Percentiles rank a stretch among this genome's conserved stretches.
These are phyloP conservation scores for Torrubiellomyces zombiae DNA, from an alignment of 2,329 filamentous ascomycete genomes.

Conservation along the genomic window DNA sequence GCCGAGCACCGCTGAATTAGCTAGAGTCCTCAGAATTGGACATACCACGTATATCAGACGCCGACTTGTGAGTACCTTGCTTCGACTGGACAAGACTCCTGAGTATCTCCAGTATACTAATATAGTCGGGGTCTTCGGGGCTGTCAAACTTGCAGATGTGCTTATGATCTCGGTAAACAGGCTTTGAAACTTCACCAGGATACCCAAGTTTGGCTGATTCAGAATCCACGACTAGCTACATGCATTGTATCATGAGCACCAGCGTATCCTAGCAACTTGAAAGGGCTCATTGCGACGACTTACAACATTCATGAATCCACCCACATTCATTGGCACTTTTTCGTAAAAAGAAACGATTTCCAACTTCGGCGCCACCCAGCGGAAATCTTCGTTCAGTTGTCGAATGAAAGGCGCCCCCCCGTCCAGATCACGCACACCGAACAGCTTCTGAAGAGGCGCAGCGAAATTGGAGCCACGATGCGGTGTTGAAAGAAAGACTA, in stretches of 20 bases:
- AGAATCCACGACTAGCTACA: slow-evolving; percentile 18
- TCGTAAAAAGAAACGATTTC: slow-evolving; percentile 29
- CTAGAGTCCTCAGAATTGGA: slow-evolving; percentile 8
- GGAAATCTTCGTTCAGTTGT: slow-evolving; percentile 27
- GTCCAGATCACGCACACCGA: slow-evolving; percentile 20
- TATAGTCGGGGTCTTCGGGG: slow-evolving; percentile 20
- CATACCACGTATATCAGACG: too few species aligned
- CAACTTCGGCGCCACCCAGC: slow-evolving; percentile 17
- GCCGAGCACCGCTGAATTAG: not conserved
- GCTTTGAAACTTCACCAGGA: slow-evolving; percentile 18
- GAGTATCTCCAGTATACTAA: too few species aligned
- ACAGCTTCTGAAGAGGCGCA: too few species aligned
- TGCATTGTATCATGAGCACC: too few species aligned
- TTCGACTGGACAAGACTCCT: too few species aligned
- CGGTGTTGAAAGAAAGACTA: slow-evolving; percentile 24
- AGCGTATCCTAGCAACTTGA: too few species aligned
- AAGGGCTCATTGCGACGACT: too few species aligned
- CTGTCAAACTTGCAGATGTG: slow-evolving; percentile 22
- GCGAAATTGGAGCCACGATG: slow-evolving; percentile 23
- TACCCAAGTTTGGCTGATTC: slow-evolving; percentile 26
- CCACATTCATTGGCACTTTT: slow-evolving; percentile 11
- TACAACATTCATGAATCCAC: too few species aligned
- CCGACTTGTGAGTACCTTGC: too few species aligned
- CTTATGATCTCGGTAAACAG: slow-evolving; percentile 24
- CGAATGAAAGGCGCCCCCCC: slow-evolving; percentile 17